phyloP scores from a whole-genome alignment of 495 filamentous ascomycete species.

The Ramalina intermedia region DNA sequence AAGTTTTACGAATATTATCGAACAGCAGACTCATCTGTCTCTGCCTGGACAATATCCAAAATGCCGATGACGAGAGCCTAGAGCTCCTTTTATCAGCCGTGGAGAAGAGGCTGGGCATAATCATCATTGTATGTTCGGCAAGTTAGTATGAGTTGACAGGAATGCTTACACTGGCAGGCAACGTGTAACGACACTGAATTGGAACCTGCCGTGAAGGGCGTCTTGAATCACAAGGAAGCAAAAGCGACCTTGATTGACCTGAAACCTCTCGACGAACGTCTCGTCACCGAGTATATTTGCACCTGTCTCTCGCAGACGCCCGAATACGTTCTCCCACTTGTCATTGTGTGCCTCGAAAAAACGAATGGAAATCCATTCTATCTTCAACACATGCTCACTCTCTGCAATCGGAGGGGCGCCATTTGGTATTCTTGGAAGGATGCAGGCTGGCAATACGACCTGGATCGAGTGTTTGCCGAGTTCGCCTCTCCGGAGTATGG shows the following conservation, averaged over 20 bases:
- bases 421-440: constrained; percentile 80
- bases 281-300: constrained; percentile 63
- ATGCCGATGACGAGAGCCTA: constrained; percentile 70
- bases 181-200: constrained; percentile 16
- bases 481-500: constrained; percentile 65
- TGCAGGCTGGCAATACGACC: constrained; percentile 65
- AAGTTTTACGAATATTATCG: constrained; percentile 66
- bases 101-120: constrained; percentile 54
- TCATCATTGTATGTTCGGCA: constrained; percentile 48
- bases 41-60: constrained; percentile 75
- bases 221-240: constrained; percentile 28
- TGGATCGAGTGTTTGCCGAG: constrained; percentile 69
- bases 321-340: constrained; percentile 45
- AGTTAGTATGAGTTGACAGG: background rate
- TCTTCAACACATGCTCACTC: constrained; percentile 78
- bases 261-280: constrained; percentile 52
- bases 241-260: constrained; percentile 52
- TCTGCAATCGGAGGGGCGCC: constrained; percentile 69
- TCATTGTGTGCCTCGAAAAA: constrained; percentile 17
- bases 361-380: constrained; percentile 57
- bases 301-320: constrained; percentile 49
- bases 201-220: constrained; percentile 21
- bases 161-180: constrained; percentile 5
- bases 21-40: constrained; percentile 68
- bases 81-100: constrained; percentile 68